Conservation (phyloP, 768 basidiomycete species). For the Zangia roseola region DNA sequence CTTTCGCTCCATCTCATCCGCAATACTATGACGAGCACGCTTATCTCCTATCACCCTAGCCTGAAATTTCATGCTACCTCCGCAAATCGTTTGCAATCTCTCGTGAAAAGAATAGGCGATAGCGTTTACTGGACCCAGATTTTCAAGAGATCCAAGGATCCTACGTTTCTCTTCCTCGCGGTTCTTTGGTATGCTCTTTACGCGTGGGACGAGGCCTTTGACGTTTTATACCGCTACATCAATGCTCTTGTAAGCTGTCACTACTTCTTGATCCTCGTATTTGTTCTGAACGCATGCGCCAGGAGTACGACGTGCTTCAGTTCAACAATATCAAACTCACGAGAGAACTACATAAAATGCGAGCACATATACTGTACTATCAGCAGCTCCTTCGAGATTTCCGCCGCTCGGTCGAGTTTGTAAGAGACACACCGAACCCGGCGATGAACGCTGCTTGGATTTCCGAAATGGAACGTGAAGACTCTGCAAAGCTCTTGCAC, state of each 20-base stretch:
- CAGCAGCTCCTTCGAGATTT: slow-evolving; percentile 54
- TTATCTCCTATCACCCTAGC: slow-evolving; percentile 33
- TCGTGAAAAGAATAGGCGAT: slow-evolving; percentile 27
- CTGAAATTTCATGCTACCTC: slow-evolving; percentile 21
- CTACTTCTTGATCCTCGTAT: not conserved
- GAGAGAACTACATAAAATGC: slow-evolving; percentile 53
- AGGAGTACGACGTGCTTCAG: slow-evolving; percentile 47
- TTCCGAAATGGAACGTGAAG: slow-evolving; percentile 18
- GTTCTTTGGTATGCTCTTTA: slow-evolving; percentile 61
- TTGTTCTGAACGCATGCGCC: slow-evolving; percentile 1
- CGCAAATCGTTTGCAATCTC: slow-evolving; percentile 23
- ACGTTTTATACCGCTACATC: slow-evolving; percentile 49
- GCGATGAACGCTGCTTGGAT: slow-evolving; percentile 33
- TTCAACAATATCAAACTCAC: slow-evolving; percentile 45
- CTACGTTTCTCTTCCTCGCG: slow-evolving; percentile 35
- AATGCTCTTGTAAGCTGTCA: slow-evolving; percentile 40
- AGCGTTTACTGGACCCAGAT: slow-evolving; percentile 37
- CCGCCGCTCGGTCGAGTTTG: slow-evolving; percentile 48
- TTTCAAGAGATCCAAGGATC: slow-evolving; percentile 28
- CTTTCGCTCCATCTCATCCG: slow-evolving; percentile 41
- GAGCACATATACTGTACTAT: slow-evolving; percentile 55
- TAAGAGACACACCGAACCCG: slow-evolving; percentile 50
- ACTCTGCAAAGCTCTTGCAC: slow-evolving; percentile 25
- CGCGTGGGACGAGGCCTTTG: slow-evolving; percentile 60
- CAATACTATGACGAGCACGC: slow-evolving; percentile 30